These are phyloP conservation scores for Pistacia integerrima DNA, from an alignment of 345 rosid genomes.

Conservation along the genomic window DNA sequence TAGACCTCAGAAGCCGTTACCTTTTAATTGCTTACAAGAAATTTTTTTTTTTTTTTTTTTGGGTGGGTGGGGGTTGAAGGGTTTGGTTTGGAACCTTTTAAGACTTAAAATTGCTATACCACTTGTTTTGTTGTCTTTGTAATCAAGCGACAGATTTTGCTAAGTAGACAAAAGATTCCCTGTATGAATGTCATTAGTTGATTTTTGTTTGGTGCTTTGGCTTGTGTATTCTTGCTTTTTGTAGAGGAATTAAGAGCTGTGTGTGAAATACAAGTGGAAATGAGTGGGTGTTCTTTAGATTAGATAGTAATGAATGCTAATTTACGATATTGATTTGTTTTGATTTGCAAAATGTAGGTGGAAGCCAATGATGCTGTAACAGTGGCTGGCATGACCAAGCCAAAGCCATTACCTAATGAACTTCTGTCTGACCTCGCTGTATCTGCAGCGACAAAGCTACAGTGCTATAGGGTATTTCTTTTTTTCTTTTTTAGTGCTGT, in stretches of 20 bases:
- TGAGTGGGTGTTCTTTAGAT: background rate
- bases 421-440: slow-evolving; percentile 77
- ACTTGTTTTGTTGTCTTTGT: background rate
- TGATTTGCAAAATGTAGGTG: slow-evolving; percentile 45
- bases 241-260: background rate
- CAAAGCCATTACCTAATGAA: slow-evolving; percentile 74
- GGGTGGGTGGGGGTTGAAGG: background rate
- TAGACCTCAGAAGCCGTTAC: background rate
- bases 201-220: background rate
- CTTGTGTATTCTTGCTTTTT: too few relatives aligned
- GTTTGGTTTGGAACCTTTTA: background rate
- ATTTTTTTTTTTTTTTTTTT: background rate
- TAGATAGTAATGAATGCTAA: background rate
- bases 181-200: background rate
- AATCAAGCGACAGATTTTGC: too few relatives aligned
- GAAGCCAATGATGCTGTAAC: slow-evolving; percentile 86
- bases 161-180: too few relatives aligned
- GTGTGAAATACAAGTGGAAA: background rate
- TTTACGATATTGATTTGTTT: background rate
- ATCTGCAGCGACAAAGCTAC: slow-evolving; percentile 88
- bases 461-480: slow-evolving; percentile 69
- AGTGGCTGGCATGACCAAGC: slow-evolving; percentile 83
- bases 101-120: background rate
- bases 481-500: background rate
- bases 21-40: background rate